Base-by-base conservation (phyloP, 1,284 basidiomycete species). In the Pseudozyma thailandica region DNA sequence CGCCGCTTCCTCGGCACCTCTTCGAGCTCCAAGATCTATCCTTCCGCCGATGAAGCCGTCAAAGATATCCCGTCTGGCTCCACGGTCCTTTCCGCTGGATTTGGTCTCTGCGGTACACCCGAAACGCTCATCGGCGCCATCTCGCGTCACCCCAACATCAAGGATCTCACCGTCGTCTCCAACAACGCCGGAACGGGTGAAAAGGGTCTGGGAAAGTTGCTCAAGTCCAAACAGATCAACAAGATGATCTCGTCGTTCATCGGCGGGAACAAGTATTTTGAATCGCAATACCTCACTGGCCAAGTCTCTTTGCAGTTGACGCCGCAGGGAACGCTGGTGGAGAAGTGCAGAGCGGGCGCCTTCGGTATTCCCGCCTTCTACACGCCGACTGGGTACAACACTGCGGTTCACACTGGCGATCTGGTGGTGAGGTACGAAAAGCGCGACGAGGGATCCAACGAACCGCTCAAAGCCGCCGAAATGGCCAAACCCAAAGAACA, bases 331-430 rank as follows among this genome's bases (percentile, higher is more conserved):
- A 94, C 93, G 12, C 89, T 98, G 27, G 91, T 91, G 18, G 95
- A 96, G 82, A 90, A 94, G 65, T 87, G 96, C 64, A 89, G 94
- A 30, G 91, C 94, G 5, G 93, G 93, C 59, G 94, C 92, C 3
- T 92, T 93, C 21, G 95, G 95, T 56, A 94, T 96, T 75, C 95
- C 95, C 6, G 94, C 92, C 10, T 94, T 98, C 86, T 98, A 88
- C 85, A 98, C 94, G 5, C 92, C 94, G 5, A 96, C 94, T 3
- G 95, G 94, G 1, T 74, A 72, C 58, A 84, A 84, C 9, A 85
- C 85, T 0, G 78, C 80, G 7, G 81, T 85, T 0, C 81, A 85
- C 68, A 83, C 81, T 1, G 85, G 85, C 10, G 82, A 82, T 13
- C 80, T 85, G 30, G 79, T 84, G 4, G 81, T 82, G 41, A 53